Evolutionary conservation across 1,139 yeast species (phyloP).

Genomic region (Sporopachydermia cereana): DNA sequence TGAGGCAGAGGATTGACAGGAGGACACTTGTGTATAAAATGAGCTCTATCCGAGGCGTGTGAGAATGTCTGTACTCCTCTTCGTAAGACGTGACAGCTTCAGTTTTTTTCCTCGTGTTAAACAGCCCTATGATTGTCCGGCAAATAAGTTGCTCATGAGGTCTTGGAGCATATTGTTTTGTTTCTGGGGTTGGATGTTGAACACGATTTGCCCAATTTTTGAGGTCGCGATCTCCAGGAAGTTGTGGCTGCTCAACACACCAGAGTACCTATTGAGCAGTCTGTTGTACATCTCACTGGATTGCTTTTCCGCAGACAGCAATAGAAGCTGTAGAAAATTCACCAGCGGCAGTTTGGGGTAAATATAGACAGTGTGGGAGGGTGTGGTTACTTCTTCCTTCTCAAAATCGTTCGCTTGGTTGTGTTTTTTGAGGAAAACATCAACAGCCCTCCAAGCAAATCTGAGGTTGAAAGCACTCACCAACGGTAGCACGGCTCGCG

Average conservation of each 20-base stretch:
- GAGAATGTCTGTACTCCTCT: too few species aligned
- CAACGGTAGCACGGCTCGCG: conserved; percentile 62
- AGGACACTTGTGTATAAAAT: too few species aligned
- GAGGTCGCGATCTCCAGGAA: conserved; percentile 34
- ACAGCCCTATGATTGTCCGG: conserved; percentile 20
- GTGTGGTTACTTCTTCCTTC: conserved; percentile 6
- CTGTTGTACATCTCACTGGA: conserved; percentile 38
- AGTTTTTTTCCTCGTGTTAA: not conserved
- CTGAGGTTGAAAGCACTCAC: conserved; percentile 51
- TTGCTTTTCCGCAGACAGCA: conserved; percentile 48
- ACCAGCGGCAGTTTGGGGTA: conserved; percentile 31
- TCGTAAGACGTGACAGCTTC: too few species aligned
- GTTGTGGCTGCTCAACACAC: conserved; percentile 28
- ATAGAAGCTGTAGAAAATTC: conserved; percentile 60
- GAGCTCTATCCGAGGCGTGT: too few species aligned
- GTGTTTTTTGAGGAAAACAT: conserved; percentile 28
- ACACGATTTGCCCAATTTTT: conserved; percentile 37
- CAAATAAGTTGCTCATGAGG: conserved; percentile 73
- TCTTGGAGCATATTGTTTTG: conserved; percentile 66
- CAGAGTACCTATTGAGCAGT: conserved; percentile 40
- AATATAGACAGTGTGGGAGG: conserved; percentile 15
- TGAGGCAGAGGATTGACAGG: too few species aligned
- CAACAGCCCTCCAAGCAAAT: conserved; percentile 37
- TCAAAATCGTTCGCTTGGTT: conserved; percentile 12
- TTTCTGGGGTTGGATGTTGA: conserved; percentile 46